Evolutionary conservation across 2,329 filamentous ascomycete genomes (phyloP), one percentile per base, ranked within the genome.

Genomic region (Microcyclospora pomicola): DNA sequence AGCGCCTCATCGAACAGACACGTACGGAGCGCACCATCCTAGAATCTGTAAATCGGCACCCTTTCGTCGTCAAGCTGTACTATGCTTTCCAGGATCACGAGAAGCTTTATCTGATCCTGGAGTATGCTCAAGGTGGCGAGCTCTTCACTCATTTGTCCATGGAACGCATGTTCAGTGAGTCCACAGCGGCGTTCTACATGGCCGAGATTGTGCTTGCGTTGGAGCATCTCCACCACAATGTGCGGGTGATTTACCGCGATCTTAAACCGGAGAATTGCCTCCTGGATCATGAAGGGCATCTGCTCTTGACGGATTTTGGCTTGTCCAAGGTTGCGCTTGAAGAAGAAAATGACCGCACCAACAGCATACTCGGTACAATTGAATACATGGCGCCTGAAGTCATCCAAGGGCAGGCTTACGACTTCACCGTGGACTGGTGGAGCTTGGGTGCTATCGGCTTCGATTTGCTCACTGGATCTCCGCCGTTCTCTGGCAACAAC

Each of bases 381-480:
- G 91, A 96, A 59, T 98, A 98, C 71, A 98, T 98, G 91, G 92
- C 91, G 0, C 91, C 91, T 1, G 91, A 98, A 63, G 82, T 98
- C 36, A 77, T 98, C 43, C 73, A 79, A 44, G 87, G 86, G 43
- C 78, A 82, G 47, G 79, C 83, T 48, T 98, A 98, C 59, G 87
- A 88, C 54, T 88, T 87, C 60, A 80, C 86, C 1, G 92, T 95
- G 13, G 91, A 98, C 64, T 98, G 88, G 88, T 98, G 91, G 91
- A 94, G 87, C 4, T 79, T 98, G 34, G 91, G 92, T 28, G 87
- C 88, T 2, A 72, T 98, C 33, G 86, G 84, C 27, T 93, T 80
- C 59, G 91, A 98, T 58, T 69, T 98, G 28, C 78, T 98, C 59
- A 96, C 88, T 9, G 91, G 92, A 37, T 79, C 79, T 38, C 86